Percentiles rank a stretch among this genome's conserved stretches.
phyloP scores from a whole-genome alignment of 805 yeast species.

The Scheffersomyces ergatensis region DNA sequence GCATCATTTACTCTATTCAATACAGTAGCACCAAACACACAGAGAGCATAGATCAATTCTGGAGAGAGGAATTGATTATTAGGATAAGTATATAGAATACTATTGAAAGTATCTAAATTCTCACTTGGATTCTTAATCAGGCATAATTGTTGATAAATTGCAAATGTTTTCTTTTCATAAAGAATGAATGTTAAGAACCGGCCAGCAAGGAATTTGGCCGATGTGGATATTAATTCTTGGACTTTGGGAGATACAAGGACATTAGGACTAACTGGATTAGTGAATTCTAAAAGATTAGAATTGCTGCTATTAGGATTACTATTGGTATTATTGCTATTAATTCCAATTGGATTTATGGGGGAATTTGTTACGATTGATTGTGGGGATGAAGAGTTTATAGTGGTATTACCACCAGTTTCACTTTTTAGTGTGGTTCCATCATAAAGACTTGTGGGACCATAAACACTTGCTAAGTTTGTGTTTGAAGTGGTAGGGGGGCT shows the following conservation, averaged over 20 bases:
- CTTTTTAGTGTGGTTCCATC: neutral
- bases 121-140: neutral
- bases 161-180: neutral
- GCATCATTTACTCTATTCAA: conserved; percentile 1
- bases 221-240: neutral
- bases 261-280: neutral
- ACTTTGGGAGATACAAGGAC: conserved; percentile 2
- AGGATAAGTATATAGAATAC: neutral
- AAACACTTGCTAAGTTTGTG: neutral
- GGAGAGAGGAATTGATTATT: conserved; percentile 3
- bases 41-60: conserved; percentile 1
- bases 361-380: neutral
- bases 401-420: neutral
- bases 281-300: neutral
- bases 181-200: conserved; percentile 1
- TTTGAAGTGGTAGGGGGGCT: neutral
- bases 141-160: neutral
- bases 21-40: conserved; percentile 1
- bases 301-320: neutral
- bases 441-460: neutral
- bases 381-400: neutral
- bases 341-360: neutral
- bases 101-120: neutral
- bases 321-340: neutral
- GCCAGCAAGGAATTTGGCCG: neutral